Percentiles rank a stretch among this genome's conserved stretches.
Conservation (phyloP, 345 rosid genomes). For the Eucalyptus pumila region DNA sequence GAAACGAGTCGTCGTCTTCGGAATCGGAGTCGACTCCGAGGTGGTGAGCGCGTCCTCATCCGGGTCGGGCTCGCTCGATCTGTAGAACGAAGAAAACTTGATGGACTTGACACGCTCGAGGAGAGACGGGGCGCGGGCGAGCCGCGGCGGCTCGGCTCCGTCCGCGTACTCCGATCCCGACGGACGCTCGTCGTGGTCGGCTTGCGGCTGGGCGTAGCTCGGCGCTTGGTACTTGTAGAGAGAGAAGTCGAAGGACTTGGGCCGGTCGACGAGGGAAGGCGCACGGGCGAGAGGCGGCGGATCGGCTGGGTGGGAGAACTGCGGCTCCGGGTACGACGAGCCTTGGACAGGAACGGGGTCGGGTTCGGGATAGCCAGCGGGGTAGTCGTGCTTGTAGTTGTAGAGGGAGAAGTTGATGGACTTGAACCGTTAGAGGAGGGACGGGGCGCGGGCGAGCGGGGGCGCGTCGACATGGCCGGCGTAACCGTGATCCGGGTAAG, state of each 20-base stretch:
- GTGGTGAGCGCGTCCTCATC: background rate
- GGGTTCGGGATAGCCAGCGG: too few species aligned
- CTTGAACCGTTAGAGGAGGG: constrained; percentile 32
- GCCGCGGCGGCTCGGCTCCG: background rate
- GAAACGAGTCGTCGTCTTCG: background rate
- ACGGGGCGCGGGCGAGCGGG: constrained; percentile 20
- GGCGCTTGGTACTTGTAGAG: constrained; percentile 8
- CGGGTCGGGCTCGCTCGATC: constrained; percentile 8
- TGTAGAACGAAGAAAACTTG: constrained; percentile 18
- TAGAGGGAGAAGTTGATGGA: constrained; percentile 30
- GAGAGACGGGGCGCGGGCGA: constrained; percentile 39
- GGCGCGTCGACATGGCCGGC: background rate
- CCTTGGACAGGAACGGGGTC: too few species aligned
- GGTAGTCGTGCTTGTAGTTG: background rate
- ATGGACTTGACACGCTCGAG: constrained; percentile 59
- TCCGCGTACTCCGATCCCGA: background rate
- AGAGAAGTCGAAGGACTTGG: constrained; percentile 32
- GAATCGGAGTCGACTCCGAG: background rate
- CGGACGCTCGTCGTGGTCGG: background rate
- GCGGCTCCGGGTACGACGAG: too few species aligned
- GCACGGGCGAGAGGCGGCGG: constrained; percentile 15
- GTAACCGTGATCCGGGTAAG: background rate
- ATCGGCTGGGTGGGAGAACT: background rate
- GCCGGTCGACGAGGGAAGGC: constrained; percentile 44
- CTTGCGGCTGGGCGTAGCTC: background rate